Evolutionary conservation across 495 filamentous ascomycete genomes (phyloP).

Genomic region (Penicillium chermesinum): DNA sequence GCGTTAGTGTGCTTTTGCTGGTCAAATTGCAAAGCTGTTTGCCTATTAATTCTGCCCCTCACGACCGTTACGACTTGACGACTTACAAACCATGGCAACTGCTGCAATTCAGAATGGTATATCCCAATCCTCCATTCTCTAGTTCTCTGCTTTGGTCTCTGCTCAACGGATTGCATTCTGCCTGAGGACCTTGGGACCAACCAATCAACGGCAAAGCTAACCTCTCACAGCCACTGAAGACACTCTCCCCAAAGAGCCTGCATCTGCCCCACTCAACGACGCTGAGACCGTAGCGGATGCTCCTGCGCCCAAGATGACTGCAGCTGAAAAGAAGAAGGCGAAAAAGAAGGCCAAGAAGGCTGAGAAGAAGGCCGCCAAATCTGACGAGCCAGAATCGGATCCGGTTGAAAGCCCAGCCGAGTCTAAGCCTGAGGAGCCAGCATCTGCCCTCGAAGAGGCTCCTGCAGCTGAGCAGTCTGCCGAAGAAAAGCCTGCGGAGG

Average conservation of each 20-base stretch:
- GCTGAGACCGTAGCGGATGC: constrained; percentile 12
- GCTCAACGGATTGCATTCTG: too few relatives aligned
- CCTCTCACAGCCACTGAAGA: constrained; percentile 15
- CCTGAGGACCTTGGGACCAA: background rate
- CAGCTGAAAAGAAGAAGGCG: background rate
- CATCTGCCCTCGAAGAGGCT: constrained; percentile 2
- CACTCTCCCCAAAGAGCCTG: constrained; percentile 18
- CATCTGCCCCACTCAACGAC: constrained; percentile 13
- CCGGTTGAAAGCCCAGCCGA: background rate
- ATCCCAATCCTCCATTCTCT: too few relatives aligned
- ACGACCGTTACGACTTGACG: constrained; percentile 21
- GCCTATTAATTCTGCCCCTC: constrained; percentile 11
- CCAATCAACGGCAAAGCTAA: background rate
- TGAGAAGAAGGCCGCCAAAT: constrained; percentile 18
- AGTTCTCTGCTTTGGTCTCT: too few relatives aligned
- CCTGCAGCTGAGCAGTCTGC: background rate
- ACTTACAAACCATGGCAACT: constrained; percentile 19
- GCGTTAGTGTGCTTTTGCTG: constrained; percentile 22
- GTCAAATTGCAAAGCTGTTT: constrained; percentile 23
- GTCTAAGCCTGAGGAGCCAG: background rate
- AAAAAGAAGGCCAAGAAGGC: constrained; percentile 13
- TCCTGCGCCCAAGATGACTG: constrained; percentile 7
- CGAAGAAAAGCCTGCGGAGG: constrained; percentile 1
- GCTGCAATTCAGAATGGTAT: constrained; percentile 22
- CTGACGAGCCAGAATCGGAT: constrained; percentile 13